Evolutionary conservation across 352 stramenopile species (phyloP).

Genomic region (Phytophthora lateralis): DNA sequence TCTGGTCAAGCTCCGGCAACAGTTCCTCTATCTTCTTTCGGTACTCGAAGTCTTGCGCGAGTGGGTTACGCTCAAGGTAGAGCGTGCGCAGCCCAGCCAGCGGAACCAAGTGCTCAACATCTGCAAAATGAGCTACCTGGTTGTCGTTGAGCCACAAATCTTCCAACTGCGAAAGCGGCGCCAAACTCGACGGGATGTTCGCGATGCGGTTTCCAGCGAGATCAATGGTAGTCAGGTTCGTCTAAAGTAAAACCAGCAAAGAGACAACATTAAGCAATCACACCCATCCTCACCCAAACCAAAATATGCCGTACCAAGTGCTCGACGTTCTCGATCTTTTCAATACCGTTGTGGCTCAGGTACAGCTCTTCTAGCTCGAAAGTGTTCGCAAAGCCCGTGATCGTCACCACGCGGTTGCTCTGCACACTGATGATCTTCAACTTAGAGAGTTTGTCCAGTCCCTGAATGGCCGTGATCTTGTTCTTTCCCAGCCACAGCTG

Average conservation of each 20-base stretch:
- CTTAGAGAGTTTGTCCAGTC: constrained; percentile 86
- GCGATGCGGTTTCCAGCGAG: constrained; percentile 86
- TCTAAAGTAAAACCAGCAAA: constrained; percentile 37
- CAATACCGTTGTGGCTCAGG: constrained; percentile 97
- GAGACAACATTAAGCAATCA: neutral
- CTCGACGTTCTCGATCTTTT: constrained; percentile 75
- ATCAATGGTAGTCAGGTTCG: constrained; percentile 65
- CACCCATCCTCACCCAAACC: neutral
- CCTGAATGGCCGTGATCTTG: constrained; percentile 95
- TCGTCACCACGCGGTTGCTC: constrained; percentile 95
- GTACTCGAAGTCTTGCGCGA: constrained; percentile 95
- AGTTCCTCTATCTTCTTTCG: constrained; percentile 91
- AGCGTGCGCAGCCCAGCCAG: constrained; percentile 89
- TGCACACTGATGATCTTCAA: constrained; percentile 91
- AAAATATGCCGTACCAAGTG: constrained; percentile 58
- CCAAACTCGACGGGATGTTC: constrained; percentile 54
- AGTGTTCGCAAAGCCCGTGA: constrained; percentile 92
- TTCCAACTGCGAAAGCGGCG: constrained; percentile 49
- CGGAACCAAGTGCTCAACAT: constrained; percentile 72
- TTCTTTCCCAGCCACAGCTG: constrained; percentile 99
- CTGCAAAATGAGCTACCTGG: constrained; percentile 61
- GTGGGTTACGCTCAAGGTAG: constrained; percentile 96
- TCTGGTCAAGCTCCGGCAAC: constrained; percentile 93
- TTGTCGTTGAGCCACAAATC: constrained; percentile 87
- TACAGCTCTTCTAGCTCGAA: constrained; percentile 96